These are phyloP conservation scores for Wickerhamia fluorescens DNA, from an alignment of 805 yeast species.

Conservation along the genomic window DNA sequence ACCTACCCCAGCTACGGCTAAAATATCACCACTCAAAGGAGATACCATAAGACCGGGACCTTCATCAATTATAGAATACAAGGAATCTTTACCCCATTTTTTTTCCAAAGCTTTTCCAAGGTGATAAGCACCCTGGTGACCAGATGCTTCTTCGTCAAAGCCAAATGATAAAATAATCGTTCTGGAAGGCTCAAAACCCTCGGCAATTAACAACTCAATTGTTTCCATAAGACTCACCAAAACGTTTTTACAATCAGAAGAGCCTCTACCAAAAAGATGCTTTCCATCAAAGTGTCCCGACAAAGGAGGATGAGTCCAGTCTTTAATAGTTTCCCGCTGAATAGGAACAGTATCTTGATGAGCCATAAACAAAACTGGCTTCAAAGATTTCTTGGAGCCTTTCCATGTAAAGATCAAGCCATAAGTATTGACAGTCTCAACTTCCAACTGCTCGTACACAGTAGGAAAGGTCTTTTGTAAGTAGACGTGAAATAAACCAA, in stretches of 20 bases:
- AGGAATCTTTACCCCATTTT: constrained; percentile 52
- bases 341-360: constrained; percentile 83
- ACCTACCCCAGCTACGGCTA: constrained; percentile 44
- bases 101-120: constrained; percentile 42
- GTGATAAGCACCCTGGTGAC: constrained; percentile 52
- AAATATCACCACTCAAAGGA: constrained; percentile 40
- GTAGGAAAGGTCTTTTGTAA: constrained; percentile 49
- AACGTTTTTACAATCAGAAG: constrained; percentile 67
- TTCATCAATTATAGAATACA: constrained; percentile 69
- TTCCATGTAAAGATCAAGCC: constrained; percentile 59
- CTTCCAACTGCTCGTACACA: constrained; percentile 40
- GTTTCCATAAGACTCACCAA: constrained; percentile 63
- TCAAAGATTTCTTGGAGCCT: constrained; percentile 47
- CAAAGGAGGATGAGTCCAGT: constrained; percentile 68
- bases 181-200: constrained; percentile 54
- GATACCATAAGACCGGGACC: constrained; percentile 34
- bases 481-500: constrained; percentile 42
- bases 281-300: constrained; percentile 55
- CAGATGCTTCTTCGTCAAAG: constrained; percentile 73
- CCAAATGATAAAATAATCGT: constrained; percentile 63
- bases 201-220: constrained; percentile 38
- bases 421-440: constrained; percentile 52
- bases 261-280: constrained; percentile 69
- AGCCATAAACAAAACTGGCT: constrained; percentile 66
- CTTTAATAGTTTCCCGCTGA: constrained; percentile 43